Base-by-base conservation (phyloP, 179 eudicot genomes). In the Nepenthes alata region DNA sequence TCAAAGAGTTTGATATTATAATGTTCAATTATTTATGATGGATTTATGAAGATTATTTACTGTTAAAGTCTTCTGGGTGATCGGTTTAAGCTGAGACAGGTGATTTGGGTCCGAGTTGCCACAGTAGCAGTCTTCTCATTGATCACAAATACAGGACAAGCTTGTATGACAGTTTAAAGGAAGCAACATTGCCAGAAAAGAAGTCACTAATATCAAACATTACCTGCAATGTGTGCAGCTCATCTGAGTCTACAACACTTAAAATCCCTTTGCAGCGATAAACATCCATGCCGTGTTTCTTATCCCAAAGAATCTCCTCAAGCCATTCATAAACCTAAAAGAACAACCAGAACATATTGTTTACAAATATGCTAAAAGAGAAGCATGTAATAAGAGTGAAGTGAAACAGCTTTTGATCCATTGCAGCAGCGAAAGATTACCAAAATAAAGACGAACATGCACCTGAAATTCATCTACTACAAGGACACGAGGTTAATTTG, bases 301-400 rank as follows among this genome's bases (percentile, higher is more conserved):
- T 91, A 61, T 91, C 96, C 98, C 98, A 91, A 67, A 91, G 91
- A 62, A 91, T 82, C 68, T 89, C 98, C 72, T 91, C 98, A 57
- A 91, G 77, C 96, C 96, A 91, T 63, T 68, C 37, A 55, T 88
- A 85, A 62, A 84, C 91, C 98, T 91, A 48, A 16, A 62, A 47
- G 35, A 11, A 14, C 39, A 58, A 65, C 11, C 13, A 3, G 8
- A 41, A 41, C 55, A 52, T 1, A 16, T 12, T 52, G 55, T 6
- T 11, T 50, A 50, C 13, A 6, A 52, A 11, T 4, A 2, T 6
- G 14, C 16, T 12, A n/a, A 13, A 52, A 52, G 7, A 12, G 1
- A 52, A 12, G 55, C n/a, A 12, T 11, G n/a, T 3, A 15, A 52
- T n/a, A 12, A 0, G 16, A 52, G 55, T 4, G 55, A 2, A 52